Conservation (phyloP, 148 eudicot species). For the Limonium bicolor region DNA sequence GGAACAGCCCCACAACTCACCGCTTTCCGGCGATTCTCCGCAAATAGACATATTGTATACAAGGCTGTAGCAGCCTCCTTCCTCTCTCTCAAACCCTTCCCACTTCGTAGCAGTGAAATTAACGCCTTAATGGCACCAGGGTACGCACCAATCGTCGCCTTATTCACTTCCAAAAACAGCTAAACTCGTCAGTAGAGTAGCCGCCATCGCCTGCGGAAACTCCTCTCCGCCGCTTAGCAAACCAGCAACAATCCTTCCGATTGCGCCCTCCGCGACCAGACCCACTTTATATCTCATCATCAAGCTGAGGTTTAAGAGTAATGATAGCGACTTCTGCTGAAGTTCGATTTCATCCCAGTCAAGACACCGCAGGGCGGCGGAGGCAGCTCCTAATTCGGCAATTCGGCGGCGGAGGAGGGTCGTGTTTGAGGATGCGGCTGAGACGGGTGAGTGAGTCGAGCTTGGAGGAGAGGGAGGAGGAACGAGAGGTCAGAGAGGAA, state of each 20-base stretch:
- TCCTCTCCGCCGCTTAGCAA: slow-evolving; percentile 25
- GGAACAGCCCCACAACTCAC: slow-evolving; percentile 55
- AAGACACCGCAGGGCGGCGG: slow-evolving; percentile 52
- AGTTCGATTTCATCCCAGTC: slow-evolving; percentile 24
- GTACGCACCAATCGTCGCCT: slow-evolving; percentile 78
- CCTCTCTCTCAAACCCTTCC: slow-evolving; percentile 36
- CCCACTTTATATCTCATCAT: slow-evolving; percentile 86
- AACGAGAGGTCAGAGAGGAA: slow-evolving; percentile 24
- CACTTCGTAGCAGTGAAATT: slow-evolving; percentile 31
- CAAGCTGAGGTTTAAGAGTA: slow-evolving; percentile 53
- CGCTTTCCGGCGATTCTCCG: slow-evolving; percentile 55
- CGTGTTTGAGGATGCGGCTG: slow-evolving; percentile 23
- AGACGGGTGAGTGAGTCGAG: slow-evolving; percentile 32
- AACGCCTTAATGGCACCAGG: slow-evolving; percentile 48
- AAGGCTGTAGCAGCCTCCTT: slow-evolving; percentile 86
- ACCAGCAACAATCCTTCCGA: slow-evolving; percentile 38
- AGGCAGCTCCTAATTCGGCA: slow-evolving; percentile 65
- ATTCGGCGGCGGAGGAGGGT: slow-evolving; percentile 39
- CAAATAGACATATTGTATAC: slow-evolving; percentile 55
- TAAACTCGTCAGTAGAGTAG: slow-evolving; percentile 67
- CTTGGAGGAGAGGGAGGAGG: slow-evolving; percentile 13
- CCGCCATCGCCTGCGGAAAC: slow-evolving; percentile 46
- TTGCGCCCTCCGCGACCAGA: slow-evolving; percentile 79
- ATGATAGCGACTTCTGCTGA: slow-evolving; percentile 39
- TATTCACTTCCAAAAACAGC: slow-evolving; percentile 89